These are phyloP conservation scores for Rhizophlyctis rosea DNA, from an alignment of 192 early-diverging fungal species.

Conservation along the genomic window DNA sequence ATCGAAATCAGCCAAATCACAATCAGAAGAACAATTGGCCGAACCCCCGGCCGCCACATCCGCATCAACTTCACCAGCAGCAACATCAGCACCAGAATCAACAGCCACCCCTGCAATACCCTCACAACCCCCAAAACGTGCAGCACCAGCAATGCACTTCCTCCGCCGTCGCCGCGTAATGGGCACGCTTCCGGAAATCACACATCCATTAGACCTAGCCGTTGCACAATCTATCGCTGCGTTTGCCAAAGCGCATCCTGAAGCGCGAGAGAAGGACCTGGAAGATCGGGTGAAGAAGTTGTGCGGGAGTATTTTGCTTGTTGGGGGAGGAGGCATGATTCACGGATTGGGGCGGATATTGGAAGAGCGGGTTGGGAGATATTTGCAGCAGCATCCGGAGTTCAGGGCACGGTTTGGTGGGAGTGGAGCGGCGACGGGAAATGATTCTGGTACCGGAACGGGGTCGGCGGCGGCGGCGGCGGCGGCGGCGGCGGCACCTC, in stretches of 20 bases:
- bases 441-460: slow-evolving; percentile 50
- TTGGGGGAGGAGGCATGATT: slow-evolving; percentile 78
- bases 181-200: slow-evolving; percentile 6
- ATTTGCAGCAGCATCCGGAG: slow-evolving; percentile 1
- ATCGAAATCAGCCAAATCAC: neutral
- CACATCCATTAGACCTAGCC: slow-evolving; percentile 26
- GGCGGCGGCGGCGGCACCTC: neutral
- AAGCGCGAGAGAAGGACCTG: slow-evolving; percentile 36
- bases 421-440: slow-evolving; percentile 21
- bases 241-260: slow-evolving; percentile 6
- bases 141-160: slow-evolving; percentile 10
- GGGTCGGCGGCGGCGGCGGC: slow-evolving; percentile 10
- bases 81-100: neutral
- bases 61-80: neutral
- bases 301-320: slow-evolving; percentile 75
- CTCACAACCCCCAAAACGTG: no score
- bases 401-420: no score
- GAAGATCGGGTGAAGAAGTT: slow-evolving; percentile 71
- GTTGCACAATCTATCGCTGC: slow-evolving; percentile 18
- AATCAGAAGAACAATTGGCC: neutral
- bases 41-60: neutral
- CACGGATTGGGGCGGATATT: slow-evolving; percentile 63
- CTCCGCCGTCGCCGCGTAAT: slow-evolving; percentile 9
- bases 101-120: no score
- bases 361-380: slow-evolving; percentile 41